Base-by-base conservation (phyloP, 139 green algal genomes). In the Chlorella sp. region DNA sequence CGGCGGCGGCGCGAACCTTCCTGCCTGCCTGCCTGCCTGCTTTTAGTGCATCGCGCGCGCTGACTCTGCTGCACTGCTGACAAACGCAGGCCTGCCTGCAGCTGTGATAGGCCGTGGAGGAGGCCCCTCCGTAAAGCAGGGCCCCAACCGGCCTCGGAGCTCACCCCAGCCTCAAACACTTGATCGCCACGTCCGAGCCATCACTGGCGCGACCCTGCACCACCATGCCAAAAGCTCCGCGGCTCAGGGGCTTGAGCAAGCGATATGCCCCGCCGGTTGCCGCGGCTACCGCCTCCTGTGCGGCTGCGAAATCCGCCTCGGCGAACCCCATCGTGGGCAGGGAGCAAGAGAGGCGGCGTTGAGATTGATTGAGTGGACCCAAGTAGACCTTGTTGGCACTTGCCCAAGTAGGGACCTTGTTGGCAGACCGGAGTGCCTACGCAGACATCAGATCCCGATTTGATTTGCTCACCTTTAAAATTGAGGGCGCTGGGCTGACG, bases 191-290 rank as follows among this genome's bases (percentile, higher is more conserved):
- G 32, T 64, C 42, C 37, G 34, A 36, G 75, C 34, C 75, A 18
- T 36, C 79, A 14, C 39, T 32, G 28, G 36, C 16, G 78, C 30
- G 42, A 42, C 42, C 79, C 16, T 32, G 79, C 42, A 85, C 79
- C 36, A 85, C 79, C 42, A 32, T 66, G 30, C 79, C 79, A 40
- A 85, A 85, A 3, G 79, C 79, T 36, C 79, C 79, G 22, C 79
- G 79, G 32, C 14, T 32, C 21, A 85, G 53, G 30, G 42, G 79
- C 42, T 36, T 30, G 42, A 85, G 28, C 28, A 68, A 15, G 32
- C 79, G 79, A 48, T 69, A 85, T 21, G 32, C 30, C 12, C 42
- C 79, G 42, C 32, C 79, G 11, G 79, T 42, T 28, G 79, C 79
- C 11, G 64, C 21, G 2, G 21, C 64, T 2, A 71, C 21, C 7